Base-by-base conservation (phyloP, 148 eudicot species). In the Beta vulgaris region DNA sequence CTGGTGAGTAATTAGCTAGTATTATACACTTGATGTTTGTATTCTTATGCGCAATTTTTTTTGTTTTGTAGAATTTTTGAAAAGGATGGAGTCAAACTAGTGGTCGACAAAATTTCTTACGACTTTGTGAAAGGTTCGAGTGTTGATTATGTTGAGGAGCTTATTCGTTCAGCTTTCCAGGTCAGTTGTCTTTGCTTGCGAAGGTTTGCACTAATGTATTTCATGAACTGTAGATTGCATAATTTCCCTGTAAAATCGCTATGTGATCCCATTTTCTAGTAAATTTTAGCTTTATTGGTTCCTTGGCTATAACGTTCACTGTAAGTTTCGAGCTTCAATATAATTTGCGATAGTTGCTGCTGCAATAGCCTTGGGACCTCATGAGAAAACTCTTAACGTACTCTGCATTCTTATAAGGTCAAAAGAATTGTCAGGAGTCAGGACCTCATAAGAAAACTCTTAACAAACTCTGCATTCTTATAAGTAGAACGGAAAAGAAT, bases 131-230 rank as follows among this genome's bases (percentile, higher is more conserved):
- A 92, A 77, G 99, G 99, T 64, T 88, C 99, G 16, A 90, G 90
- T 40, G 85, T 95, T 84, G 99, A 95, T 91, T 92, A 92, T 85
- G 99, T 86, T 28, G 94, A 92, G 87, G 99, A 95, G 88, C 91
- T 95, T 68, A 95, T 92, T 57, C 97, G 99, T 29, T 91, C 99
- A 71, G 99, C 97, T 49, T 95, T 95, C 57, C 99, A 95, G 94
- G 99, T 92, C 54, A 73, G 81, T 74, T 61, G 16, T 29, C 55
- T 53, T 63, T 31, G 23, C 57, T 19, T 53, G 60, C 11, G 25
- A 53, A 46, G 46, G 29, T 36, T 43, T 67, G 4, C 21, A 19
- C 21, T 62, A 15, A 6, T 62, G 25, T 12, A 36, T 49, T 25
- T 71, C 0, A 63, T 2, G 40, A 34, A 53, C 23, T 57, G 5